Conservation (phyloP, 805 yeast species). For the Starmerella vaccinii region DNA sequence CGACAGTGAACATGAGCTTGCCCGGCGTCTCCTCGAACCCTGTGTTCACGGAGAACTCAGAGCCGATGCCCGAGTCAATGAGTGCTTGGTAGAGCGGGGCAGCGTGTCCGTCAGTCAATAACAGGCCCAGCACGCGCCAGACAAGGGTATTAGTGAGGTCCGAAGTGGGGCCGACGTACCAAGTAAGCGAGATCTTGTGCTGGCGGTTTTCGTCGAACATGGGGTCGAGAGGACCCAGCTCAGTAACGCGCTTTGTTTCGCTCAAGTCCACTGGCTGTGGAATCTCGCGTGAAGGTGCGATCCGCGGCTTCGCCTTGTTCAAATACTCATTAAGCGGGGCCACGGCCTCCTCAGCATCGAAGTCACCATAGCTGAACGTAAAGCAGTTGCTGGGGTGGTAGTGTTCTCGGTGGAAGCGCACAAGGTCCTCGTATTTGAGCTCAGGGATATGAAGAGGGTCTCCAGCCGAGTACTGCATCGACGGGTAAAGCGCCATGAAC, state of each 20-base stretch:
- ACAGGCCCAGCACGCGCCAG: constrained; percentile 56
- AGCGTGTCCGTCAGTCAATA: constrained; percentile 83
- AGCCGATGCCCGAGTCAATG: constrained; percentile 74
- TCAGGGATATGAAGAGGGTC: constrained; percentile 75
- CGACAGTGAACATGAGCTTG: constrained; percentile 67
- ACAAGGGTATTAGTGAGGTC: constrained; percentile 62
- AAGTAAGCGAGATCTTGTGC: constrained; percentile 70
- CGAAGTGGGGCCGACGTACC: constrained; percentile 70
- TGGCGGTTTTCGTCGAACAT: constrained; percentile 57
- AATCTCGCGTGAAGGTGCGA: constrained; percentile 7
- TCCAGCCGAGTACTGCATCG: constrained; percentile 85
- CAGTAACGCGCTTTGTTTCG: constrained; percentile 32
- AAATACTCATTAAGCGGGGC: constrained; percentile 22
- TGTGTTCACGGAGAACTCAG: constrained; percentile 76
- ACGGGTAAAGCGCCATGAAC: constrained; percentile 73
- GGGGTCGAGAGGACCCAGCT: constrained; percentile 75
- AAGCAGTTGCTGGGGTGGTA: constrained; percentile 87
- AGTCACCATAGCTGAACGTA: constrained; percentile 79
- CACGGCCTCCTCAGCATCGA: constrained; percentile 29
- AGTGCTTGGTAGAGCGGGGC: constrained; percentile 80
- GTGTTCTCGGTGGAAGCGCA: constrained; percentile 60
- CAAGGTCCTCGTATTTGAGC: constrained; percentile 60
- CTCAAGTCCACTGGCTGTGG: constrained; percentile 40
- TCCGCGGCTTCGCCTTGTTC: constrained; percentile 7
- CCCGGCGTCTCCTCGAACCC: constrained; percentile 80